Base-by-base conservation (phyloP, 2,329 filamentous ascomycete genomes). In the Calycina herbarum region DNA sequence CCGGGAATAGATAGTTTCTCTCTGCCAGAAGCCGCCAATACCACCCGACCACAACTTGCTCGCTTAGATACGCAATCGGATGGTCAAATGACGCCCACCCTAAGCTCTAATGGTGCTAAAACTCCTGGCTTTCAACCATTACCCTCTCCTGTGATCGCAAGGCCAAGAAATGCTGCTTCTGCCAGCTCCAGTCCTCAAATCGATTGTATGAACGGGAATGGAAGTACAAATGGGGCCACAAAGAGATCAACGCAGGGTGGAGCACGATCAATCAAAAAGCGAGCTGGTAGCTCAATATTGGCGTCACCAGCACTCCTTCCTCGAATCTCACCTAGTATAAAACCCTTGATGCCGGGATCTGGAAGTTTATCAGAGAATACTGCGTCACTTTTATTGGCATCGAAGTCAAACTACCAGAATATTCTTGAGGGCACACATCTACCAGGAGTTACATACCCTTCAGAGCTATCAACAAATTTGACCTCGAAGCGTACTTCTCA, bases 401-500 rank as follows among this genome's bases (percentile, higher is more conserved):
- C 92, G 17, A 98, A 98, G 77, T 98, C 94, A 1, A 99, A 99
- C 75, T 99, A 99, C 74, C 94, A 98, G 74, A 96, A 97, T 73
- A 95, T 99, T 45, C 80, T 99, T 11, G 95, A 98, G 76, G 95
- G 95, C 59, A 98, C 93, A 61, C 89, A 90, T 64, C 87, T 97
- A 0, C 94, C 94, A 0, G 94, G 94, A 13, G 90, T 97, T 13
- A 91, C 90, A 1, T 98, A 97, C 72, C 94, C 94, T 0, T 93
- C 91, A 71, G 92, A 94, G 61, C 83, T 99, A 54, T 96, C 94
- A 6, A 96, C 94, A 27, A 97, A 97, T 70, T 81, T 99, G 31
- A 97, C 94, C 0, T 97, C 93, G 2, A 99, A 99, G 81, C 90
- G 94, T 62, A 98, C 95, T 1, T 97, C 93, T 56, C 95, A 99